A percentile compares a stretch with the other conserved stretches of the same genome.
Evolutionary conservation across 2,329 filamentous ascomycete genomes (phyloP).

Genomic region (Coniella lustricola): DNA sequence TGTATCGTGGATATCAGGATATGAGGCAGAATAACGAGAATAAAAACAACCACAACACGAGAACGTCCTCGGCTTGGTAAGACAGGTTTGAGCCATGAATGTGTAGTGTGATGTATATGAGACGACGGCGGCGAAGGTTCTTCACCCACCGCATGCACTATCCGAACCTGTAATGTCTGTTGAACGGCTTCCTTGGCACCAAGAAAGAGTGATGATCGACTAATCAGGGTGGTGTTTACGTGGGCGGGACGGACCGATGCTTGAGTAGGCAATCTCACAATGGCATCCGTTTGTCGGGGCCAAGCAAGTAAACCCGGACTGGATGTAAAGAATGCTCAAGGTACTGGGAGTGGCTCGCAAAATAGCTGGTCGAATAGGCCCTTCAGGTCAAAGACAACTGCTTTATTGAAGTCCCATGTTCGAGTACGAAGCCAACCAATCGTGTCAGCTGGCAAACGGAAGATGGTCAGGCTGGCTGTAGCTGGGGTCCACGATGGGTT

Average conservation of each 20-base stretch:
- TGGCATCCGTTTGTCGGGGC: conserved; percentile 3
- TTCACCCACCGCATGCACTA: background rate
- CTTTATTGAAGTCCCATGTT: conserved; percentile 2
- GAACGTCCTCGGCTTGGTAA: background rate
- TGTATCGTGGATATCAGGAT: background rate
- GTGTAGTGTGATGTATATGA: background rate
- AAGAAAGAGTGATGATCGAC: background rate
- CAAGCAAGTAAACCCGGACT: background rate
- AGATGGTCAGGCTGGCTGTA: background rate
- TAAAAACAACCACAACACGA: too few relatives aligned
- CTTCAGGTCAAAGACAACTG: background rate
- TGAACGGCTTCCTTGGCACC: background rate
- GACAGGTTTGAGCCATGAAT: background rate
- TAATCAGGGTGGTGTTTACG: conserved; percentile 2
- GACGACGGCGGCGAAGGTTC: background rate
- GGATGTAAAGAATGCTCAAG: background rate
- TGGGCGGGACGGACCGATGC: conserved; percentile 11
- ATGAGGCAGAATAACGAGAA: background rate
- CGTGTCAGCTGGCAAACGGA: conserved; percentile 6
- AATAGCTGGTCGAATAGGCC: too few relatives aligned
- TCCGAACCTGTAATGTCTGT: background rate
- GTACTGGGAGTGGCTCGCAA: too few relatives aligned
- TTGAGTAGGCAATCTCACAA: conserved; percentile 2
- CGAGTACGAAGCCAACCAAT: conserved; percentile 3
- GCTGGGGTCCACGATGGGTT: background rate